These are phyloP conservation scores for Arctostaphylos glauca DNA, from an alignment of 148 eudicot species.

Conservation along the genomic window DNA sequence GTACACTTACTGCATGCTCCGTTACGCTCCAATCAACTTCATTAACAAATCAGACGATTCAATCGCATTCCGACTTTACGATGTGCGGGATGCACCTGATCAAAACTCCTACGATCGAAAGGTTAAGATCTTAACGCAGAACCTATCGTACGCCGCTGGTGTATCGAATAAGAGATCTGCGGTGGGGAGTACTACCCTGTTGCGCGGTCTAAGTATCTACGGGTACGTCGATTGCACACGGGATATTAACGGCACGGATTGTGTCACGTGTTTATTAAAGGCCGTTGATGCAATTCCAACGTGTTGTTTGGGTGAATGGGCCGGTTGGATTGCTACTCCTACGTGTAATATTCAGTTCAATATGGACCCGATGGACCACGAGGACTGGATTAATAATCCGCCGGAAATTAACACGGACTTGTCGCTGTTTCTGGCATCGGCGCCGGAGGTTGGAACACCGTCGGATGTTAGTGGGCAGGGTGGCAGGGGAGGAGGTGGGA, in stretches of 20 bases:
- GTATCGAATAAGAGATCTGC: background rate
- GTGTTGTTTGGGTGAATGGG: slow-evolving; percentile 8
- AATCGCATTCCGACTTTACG: background rate
- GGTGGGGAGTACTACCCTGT: background rate
- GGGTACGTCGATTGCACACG: slow-evolving; percentile 19
- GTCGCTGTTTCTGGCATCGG: background rate
- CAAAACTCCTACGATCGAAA: background rate
- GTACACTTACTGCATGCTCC: slow-evolving; percentile 4
- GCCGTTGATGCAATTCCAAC: background rate
- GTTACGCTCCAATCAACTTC: background rate
- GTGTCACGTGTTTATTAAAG: background rate
- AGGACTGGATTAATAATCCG: slow-evolving; percentile 6
- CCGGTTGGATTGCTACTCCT: slow-evolving; percentile 9
- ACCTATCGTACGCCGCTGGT: background rate
- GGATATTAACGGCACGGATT: slow-evolving; percentile 10
- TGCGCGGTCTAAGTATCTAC: background rate
- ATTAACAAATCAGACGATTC: background rate
- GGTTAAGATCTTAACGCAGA: background rate
- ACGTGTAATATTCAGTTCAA: slow-evolving; percentile 16
- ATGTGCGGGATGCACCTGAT: background rate
- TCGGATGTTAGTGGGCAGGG: too few species aligned
- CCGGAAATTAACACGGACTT: background rate
- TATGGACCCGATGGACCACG: slow-evolving; percentile 11
- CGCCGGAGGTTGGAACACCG: too few species aligned
- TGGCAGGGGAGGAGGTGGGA: background rate